phyloP scores from a whole-genome alignment of 2,329 filamentous ascomycete genomes.

The Talaromyces marneffei region DNA sequence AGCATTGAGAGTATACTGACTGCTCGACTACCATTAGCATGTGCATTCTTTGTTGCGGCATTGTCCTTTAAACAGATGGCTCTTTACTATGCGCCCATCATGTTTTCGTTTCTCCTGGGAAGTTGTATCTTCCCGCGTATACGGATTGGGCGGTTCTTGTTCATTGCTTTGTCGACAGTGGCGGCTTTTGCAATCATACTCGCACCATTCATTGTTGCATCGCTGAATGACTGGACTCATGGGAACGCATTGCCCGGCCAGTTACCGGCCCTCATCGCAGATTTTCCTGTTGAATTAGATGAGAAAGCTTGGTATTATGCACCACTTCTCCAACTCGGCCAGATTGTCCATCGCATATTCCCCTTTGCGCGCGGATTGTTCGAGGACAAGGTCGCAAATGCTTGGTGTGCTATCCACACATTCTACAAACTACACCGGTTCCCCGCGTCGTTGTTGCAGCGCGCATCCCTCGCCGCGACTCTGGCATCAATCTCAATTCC shows the following conservation, averaged over 20 bases:
- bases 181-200: conserved; percentile 69
- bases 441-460: conserved; percentile 65
- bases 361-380: conserved; percentile 94
- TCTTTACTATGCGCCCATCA: conserved; percentile 87
- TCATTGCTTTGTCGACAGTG: conserved; percentile 68
- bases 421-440: conserved; percentile 79
- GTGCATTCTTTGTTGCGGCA: conserved; percentile 86
- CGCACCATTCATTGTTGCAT: conserved; percentile 66
- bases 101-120: conserved; percentile 87
- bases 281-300: conserved; percentile 55
- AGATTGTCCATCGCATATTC: conserved; percentile 87
- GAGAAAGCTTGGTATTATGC: conserved; percentile 66
- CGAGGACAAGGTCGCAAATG: conserved; percentile 97
- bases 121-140: conserved; percentile 72
- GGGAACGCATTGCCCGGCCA: conserved; percentile 58
- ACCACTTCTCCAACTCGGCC: conserved; percentile 68
- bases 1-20: conserved; percentile 85
- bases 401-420: conserved; percentile 91
- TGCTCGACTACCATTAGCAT: conserved; percentile 78
- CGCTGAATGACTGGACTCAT: conserved; percentile 61
- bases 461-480: conserved; percentile 68
- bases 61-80: conserved; percentile 99
- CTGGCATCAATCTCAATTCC: conserved; percentile 70
- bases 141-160: conserved; percentile 62
- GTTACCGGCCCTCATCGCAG: conserved; percentile 55